A percentile compares a stretch with the other conserved stretches of the same genome.
Evolutionary conservation across 495 filamentous ascomycete species (phyloP).

Genomic region (Lasiosphaeris hirsuta): DNA sequence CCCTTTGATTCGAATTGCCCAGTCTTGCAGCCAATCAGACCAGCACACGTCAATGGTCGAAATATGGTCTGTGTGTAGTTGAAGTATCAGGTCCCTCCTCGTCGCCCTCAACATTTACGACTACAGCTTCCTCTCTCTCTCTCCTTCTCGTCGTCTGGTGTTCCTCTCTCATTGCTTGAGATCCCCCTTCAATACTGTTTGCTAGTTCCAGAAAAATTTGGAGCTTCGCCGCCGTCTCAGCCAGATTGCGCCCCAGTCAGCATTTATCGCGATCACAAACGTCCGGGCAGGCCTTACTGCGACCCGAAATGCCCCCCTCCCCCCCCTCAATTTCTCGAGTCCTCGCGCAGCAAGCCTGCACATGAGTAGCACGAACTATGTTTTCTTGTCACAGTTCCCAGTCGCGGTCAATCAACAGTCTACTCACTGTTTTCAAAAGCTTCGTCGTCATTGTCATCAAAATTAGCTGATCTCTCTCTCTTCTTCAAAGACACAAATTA

Average conservation of each 20-base stretch:
- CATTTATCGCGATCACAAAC: no score
- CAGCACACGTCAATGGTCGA: constrained; percentile 34
- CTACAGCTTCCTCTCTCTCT: constrained; percentile 3
- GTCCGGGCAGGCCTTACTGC: background rate
- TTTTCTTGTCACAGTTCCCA: background rate
- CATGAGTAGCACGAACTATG: background rate
- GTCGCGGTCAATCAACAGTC: background rate
- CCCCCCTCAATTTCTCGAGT: background rate
- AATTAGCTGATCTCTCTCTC: constrained; percentile 4
- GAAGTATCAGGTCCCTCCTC: constrained; percentile 8
- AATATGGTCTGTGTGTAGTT: constrained; percentile 32
- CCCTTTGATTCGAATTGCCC: no score
- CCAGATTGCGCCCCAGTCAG: no score
- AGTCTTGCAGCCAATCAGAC: constrained; percentile 27
- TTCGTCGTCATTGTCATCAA: constrained; percentile 3
- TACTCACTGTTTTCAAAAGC: constrained; percentile 5
- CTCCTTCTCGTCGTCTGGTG: background rate
- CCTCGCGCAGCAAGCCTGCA: background rate
- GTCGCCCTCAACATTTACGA: constrained; percentile 4
- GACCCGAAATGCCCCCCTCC: background rate
- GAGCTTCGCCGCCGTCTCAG: no score
- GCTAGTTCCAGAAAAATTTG: background rate
- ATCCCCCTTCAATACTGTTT: background rate
- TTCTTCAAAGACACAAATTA: constrained; percentile 12
- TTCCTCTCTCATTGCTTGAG: background rate